Evolutionary conservation across 345 rosid genomes (phyloP), one percentile per base, ranked within the genome.

Genomic region (Citrus sp.): DNA sequence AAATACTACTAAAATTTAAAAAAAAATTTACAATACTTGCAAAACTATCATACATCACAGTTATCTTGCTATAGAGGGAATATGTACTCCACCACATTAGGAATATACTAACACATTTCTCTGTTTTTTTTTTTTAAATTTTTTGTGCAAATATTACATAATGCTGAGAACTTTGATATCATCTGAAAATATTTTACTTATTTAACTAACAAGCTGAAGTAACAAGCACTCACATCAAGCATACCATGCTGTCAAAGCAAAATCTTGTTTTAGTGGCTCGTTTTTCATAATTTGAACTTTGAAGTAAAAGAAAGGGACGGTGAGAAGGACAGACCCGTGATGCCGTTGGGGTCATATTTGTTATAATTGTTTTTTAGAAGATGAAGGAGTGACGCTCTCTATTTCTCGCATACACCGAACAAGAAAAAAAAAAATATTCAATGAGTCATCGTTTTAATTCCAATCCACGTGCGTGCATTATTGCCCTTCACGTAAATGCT

Each of bases 381-480:
- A 10, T 10, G 49, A 42, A 42, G 49, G 49, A 9, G 2, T 40
- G 46, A 0, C 46, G 12, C 12, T 40, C 25, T 22, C 0, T 21
- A 6, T 51, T 54, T 54, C 58, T 59, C 27, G 7, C 4, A 58
- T 58, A 7, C 4, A 16, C 63, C 6, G 32, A 54, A 72, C 16
- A 72, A 54, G 46, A 13, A 62, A 38, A 62, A 42, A 42, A 49
- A 3, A 32, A 32, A 0, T 32, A 38, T 49, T 49, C 0, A 27
- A 27, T 40, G 24, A 28, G 42, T 22, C 27, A 21, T 40, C 13
- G 1, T 19, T 6, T 8, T 12, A 21, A 32, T 70, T 80, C n/a
- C n/a, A 25, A 60, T 70, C 76, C 85, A 79, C 80, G 78, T 83
- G 80, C 71, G 78, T 30, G 16, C 78, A 77, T 83, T 67, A 79